Evolutionary conservation across 2,329 filamentous ascomycete genomes (phyloP).

Genomic region (Aspergillus sp.): DNA sequence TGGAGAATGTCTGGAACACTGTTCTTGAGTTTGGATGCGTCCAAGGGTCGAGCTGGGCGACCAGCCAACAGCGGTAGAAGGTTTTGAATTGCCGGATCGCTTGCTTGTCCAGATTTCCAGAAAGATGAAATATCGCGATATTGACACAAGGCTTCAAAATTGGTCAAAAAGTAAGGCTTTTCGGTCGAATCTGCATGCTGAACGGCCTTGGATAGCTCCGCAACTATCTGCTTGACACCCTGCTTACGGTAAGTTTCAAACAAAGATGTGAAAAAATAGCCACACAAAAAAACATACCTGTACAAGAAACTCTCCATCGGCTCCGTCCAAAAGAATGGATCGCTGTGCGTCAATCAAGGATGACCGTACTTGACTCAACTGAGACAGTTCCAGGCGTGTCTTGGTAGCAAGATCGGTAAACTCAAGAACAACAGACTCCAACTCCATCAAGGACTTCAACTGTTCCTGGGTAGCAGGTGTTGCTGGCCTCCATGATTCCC

Average conservation of each 20-base stretch:
- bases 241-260: conserved; percentile 5
- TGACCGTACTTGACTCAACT: conserved; percentile 30
- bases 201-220: conserved; percentile 27
- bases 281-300: conserved; percentile 15
- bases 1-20: conserved; percentile 31
- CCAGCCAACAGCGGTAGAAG: conserved; percentile 33
- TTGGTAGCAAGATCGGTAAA: conserved; percentile 34
- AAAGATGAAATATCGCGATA: conserved; percentile 35
- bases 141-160: conserved; percentile 46
- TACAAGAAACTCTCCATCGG: conserved; percentile 31
- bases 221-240: conserved; percentile 34
- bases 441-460: conserved; percentile 28
- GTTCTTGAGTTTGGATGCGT: conserved; percentile 28
- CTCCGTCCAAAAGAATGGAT: conserved; percentile 30
- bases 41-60: conserved; percentile 28
- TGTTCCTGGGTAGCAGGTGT: conserved; percentile 39
- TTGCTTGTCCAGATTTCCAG: conserved; percentile 2
- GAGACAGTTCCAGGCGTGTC: conserved; percentile 30
- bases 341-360: conserved; percentile 36
- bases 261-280: not conserved
- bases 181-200: conserved; percentile 22
- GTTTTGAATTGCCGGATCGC: conserved; percentile 19
- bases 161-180: conserved; percentile 40
- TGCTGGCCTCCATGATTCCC: conserved; percentile 65
- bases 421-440: conserved; percentile 31